Base-by-base conservation (phyloP, 2,329 filamentous ascomycete species). In the Aureobasidium leucospermi region DNA sequence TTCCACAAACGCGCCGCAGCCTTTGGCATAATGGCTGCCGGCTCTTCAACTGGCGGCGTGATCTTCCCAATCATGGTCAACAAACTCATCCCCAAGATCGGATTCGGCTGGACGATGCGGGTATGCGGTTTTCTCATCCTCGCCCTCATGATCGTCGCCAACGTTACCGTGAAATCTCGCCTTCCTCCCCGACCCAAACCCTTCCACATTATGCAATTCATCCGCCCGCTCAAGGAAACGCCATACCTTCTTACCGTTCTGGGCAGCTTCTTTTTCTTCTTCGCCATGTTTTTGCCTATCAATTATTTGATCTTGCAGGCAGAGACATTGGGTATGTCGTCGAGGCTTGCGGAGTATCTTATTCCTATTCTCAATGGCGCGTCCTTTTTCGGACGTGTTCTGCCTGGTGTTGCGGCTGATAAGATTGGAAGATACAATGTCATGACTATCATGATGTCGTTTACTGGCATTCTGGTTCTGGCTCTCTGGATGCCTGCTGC, bases 51-150 rank as follows among this genome's bases (percentile, higher is more conserved):
- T 5, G 80, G 79, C 1, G 80, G 79, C 16, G 80, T 86, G 15
- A 78, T 85, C 38, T 79, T 85, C 49, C 84, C 84, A 0, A 84
- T 86, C 65, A 83, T 86, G 78, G 77, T 85, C 11, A 71, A 77
- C 1, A 76, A 77, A 36, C 70, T 86, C 23, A 79, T 86, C 47
- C 73, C 74, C 0, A 36, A 75, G 49, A 73, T 84, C 55, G 80
- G 82, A 36, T 81, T 83, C 65, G 68, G 73, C 41, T 86, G 82
- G 84, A 72, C 80, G 0, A 82, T 85, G 75, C 76, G 82, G 8
- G 78, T 78, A 49, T 75, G 74, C 28, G 74, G 82, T 13, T 83
- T 88, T 60, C 72, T 87, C 51, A 84, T 88, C 63, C 78, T 89
- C 61, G 79, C 76, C 59, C 72, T 83, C 61, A 75, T 82, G 62